Evolutionary conservation across 495 filamentous ascomycete genomes (phyloP).

Genomic region (Lasiosphaeris hirsuta): DNA sequence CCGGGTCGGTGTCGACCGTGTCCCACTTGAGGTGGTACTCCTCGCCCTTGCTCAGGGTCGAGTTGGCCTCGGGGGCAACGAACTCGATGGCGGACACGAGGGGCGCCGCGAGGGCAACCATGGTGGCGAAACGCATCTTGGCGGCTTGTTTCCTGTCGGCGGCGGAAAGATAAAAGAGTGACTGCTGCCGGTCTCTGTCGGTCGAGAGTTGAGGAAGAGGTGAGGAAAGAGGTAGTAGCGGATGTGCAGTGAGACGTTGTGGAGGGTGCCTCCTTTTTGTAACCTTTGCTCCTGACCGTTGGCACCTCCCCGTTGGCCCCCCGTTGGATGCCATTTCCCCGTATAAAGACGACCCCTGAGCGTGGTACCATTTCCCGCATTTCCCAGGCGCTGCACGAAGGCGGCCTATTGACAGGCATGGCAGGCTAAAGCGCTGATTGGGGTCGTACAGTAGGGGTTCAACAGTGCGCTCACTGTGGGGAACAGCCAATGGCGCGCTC

Average conservation of each 20-base stretch:
- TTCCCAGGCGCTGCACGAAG: background rate
- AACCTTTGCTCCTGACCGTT: too few species aligned
- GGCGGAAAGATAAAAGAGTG: conserved; percentile 23
- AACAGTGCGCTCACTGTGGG: background rate
- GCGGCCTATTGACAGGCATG: background rate
- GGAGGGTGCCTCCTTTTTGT: background rate
- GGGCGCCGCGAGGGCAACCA: conserved; percentile 29
- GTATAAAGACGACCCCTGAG: background rate
- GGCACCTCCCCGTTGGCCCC: too few species aligned
- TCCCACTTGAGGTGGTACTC: conserved; percentile 36
- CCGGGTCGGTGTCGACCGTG: conserved; percentile 47
- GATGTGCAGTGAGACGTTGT: background rate
- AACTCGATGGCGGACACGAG: conserved; percentile 34
- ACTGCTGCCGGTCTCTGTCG: conserved; percentile 15
- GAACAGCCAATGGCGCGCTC: background rate
- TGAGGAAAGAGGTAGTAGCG: conserved; percentile 6
- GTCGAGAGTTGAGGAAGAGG: conserved; percentile 4
- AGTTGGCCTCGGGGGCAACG: conserved; percentile 23
- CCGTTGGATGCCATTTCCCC: too few species aligned
- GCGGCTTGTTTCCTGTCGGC: conserved; percentile 3
- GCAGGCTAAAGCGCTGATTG: conserved; percentile 1
- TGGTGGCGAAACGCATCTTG: conserved; percentile 27
- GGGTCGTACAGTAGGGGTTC: background rate
- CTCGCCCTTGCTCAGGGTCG: conserved; percentile 38
- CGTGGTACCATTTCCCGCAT: background rate